Conservation (phyloP, 768 basidiomycete genomes). For the Phlebiopsis gigantea region DNA sequence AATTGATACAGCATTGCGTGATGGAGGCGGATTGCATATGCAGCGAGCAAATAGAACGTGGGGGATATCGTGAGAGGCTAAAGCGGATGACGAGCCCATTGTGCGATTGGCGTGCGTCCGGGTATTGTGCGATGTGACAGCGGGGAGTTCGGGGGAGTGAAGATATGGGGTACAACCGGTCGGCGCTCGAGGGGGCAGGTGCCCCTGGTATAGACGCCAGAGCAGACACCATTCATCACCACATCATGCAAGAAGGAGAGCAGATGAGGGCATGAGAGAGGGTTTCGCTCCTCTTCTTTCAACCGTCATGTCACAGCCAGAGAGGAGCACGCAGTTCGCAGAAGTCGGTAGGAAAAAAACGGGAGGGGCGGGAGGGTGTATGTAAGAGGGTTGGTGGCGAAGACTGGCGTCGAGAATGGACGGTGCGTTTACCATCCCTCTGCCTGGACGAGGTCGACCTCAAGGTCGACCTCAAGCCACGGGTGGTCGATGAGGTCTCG, state of each 20-base stretch:
- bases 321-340: background rate
- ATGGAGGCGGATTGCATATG: background rate
- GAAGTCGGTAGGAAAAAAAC: background rate
- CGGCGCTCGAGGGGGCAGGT: slow-evolving; percentile 2
- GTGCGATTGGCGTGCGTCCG: background rate
- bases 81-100: background rate
- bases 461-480: slow-evolving; percentile 52
- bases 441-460: background rate
- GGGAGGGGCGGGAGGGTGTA: too few relatives aligned
- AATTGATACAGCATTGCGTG: background rate
- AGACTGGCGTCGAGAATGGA: background rate
- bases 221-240: slow-evolving; percentile 3
- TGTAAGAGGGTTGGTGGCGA: background rate
- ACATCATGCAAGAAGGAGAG: background rate
- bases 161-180: background rate
- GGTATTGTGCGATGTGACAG: background rate
- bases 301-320: background rate
- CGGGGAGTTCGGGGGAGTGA: background rate
- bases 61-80: background rate
- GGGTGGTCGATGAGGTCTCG: slow-evolving; percentile 68
- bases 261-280: background rate
- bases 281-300: background rate
- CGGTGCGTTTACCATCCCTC: slow-evolving; percentile 3
- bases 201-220: slow-evolving; percentile 1
- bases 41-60: background rate